Base-by-base conservation (phyloP, 148 eudicot species). In the Beta vulgaris region DNA sequence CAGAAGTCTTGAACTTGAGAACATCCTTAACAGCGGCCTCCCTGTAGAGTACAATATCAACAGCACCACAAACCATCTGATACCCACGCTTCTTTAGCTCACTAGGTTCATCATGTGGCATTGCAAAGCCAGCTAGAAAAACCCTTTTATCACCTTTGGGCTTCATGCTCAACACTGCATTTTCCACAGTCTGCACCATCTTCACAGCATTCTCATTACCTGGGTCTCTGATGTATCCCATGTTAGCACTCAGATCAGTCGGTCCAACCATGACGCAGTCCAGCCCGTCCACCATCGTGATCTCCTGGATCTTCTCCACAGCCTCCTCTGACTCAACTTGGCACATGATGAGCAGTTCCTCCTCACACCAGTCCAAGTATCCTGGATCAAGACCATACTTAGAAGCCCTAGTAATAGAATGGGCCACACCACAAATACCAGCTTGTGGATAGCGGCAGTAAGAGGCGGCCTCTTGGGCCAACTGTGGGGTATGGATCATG, bases 201-300 rank as follows among this genome's bases (percentile, higher is more conserved):
- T 82, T 86, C 82, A 75, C 82, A 46, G 86, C 92, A 46, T 87
- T 86, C 85, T 87, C 84, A 49, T 88, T 58, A 54, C 88, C 95
- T 1, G 92, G 95, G 71, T 92, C 94, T 85, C 86, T 76, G 39
- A 92, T 78, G 53, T 83, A 90, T 69, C 95, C 92, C 85, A 90
- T 55, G 72, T 91, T 90, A 1, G 95, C 95, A 74, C 94, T 86
- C 80, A 90, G 69, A 85, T 92, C 97, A 77, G 85, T 79, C 13
- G 95, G 97, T 28, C 95, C 92, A 81, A 90, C 76, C 75, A 87
- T 88, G 7, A 90, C 70, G 69, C 94, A 88, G 37, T 91, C 97
- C n/a, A 91, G 79, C 49, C 94, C 97, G 10, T 91, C 97, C 9
- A 90, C 87, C 2, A 86, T 87, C 5, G 83, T 80, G 1, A 92